Evolutionary conservation across 495 filamentous ascomycete genomes (phyloP).

Genomic region (Tirmania nivea): DNA sequence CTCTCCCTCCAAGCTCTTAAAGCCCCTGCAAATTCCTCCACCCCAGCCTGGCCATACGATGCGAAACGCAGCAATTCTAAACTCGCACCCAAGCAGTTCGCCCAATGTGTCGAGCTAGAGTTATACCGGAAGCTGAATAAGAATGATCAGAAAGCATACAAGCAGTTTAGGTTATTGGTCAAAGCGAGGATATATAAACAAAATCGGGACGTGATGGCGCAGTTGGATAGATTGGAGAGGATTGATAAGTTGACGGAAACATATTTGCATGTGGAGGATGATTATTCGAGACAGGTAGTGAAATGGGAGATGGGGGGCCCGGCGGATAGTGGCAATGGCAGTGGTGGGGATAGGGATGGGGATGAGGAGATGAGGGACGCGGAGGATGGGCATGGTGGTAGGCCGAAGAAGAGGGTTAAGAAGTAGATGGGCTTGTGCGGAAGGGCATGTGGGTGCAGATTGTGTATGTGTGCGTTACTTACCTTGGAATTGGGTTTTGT

Average conservation of each 20-base stretch:
- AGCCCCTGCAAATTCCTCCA: constrained; percentile 2
- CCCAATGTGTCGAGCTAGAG: constrained; percentile 67
- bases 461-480: no score
- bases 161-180: constrained; percentile 43
- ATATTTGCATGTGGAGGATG: constrained; percentile 52
- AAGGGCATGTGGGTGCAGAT: no score
- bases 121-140: constrained; percentile 30
- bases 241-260: constrained; percentile 49
- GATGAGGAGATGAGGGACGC: constrained; percentile 9
- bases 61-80: background rate
- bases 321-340: constrained; percentile 5
- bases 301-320: constrained; percentile 24
- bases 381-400: constrained; percentile 11
- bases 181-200: constrained; percentile 66
- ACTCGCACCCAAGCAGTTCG: constrained; percentile 65
- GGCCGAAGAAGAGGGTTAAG: constrained; percentile 15
- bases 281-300: constrained; percentile 49
- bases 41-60: background rate
- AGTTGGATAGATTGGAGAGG: constrained; percentile 36
- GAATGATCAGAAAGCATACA: constrained; percentile 27
- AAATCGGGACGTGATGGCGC: constrained; percentile 51
- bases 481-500: no score
- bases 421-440: constrained; percentile 4
- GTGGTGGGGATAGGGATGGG: background rate
- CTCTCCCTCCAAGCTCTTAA: constrained; percentile 21